A percentile compares a stretch with the other conserved stretches of the same genome.
Evolutionary conservation across 1,284 basidiomycete genomes (phyloP).

Genomic region (Marasmius oreades): DNA sequence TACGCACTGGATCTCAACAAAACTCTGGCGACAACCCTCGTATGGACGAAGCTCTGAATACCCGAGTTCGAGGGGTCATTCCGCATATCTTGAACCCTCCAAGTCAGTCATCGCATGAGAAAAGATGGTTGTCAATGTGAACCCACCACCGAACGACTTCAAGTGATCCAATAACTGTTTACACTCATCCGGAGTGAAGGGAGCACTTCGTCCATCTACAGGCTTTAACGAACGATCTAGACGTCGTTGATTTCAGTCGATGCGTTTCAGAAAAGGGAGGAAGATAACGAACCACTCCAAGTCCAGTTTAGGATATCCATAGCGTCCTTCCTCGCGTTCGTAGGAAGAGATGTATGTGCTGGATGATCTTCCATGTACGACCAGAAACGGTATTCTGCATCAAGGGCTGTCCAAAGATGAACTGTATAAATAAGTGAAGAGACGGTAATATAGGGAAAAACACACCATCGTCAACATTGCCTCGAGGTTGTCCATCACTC

Average conservation of each 20-base stretch:
- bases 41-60: constrained; percentile 50
- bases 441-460: constrained; percentile 14
- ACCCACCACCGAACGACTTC: constrained; percentile 38
- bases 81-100: constrained; percentile 26
- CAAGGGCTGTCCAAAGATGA: constrained; percentile 41
- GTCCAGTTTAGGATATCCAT: constrained; percentile 72
- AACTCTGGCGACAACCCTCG: constrained; percentile 63
- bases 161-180: constrained; percentile 65
- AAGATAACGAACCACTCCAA: constrained; percentile 51
- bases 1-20: constrained; percentile 61
- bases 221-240: constrained; percentile 64
- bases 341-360: constrained; percentile 53
- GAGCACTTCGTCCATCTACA: constrained; percentile 48
- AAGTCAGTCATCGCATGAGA: not conserved
- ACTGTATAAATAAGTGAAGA: constrained; percentile 12
- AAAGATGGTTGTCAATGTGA: not conserved
- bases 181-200: constrained; percentile 71
- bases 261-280: not conserved
- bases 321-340: constrained; percentile 56
- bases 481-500: constrained; percentile 22
- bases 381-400: constrained; percentile 75
- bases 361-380: constrained; percentile 71
- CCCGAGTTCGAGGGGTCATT: constrained; percentile 25
- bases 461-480: constrained; percentile 54
- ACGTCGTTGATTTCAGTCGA: not conserved